A percentile compares a stretch with the other conserved stretches of the same genome.
These are phyloP conservation scores for Beauveria caledonica DNA, from an alignment of 2,329 filamentous ascomycete species.

Conservation along the genomic window DNA sequence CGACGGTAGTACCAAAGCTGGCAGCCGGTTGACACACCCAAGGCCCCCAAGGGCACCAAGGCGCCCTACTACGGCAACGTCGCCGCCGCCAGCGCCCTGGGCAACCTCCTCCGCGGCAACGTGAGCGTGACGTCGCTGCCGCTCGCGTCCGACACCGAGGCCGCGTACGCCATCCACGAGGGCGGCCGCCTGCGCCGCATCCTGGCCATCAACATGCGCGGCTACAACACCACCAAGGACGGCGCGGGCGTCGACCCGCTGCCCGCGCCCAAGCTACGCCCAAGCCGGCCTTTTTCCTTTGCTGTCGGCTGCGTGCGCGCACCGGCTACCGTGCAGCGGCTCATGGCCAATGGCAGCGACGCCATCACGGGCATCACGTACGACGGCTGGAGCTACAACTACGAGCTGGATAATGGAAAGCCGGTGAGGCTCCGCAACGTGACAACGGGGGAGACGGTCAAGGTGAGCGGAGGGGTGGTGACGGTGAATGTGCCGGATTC, in stretches of 20 bases:
- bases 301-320: constrained; percentile 23
- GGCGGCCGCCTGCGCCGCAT: constrained; percentile 35
- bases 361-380: constrained; percentile 53
- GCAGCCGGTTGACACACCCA: constrained; percentile 48
- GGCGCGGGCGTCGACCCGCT: constrained; percentile 23
- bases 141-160: constrained; percentile 31
- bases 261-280: constrained; percentile 23
- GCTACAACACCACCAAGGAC: constrained; percentile 50
- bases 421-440: constrained; percentile 48
- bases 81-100: constrained; percentile 48
- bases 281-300: constrained; percentile 27
- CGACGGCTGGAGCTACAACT: constrained; percentile 54
- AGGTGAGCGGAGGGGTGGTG: constrained; percentile 28
- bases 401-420: constrained; percentile 45
- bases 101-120: constrained; percentile 26
- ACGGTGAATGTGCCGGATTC: constrained; percentile 34
- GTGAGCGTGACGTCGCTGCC: constrained; percentile 42
- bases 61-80: constrained; percentile 57
- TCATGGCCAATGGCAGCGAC: constrained; percentile 55
- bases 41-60: constrained; percentile 47
- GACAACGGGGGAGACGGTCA: constrained; percentile 39
- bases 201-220: constrained; percentile 48
- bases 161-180: constrained; percentile 49
- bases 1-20: constrained; percentile 41
- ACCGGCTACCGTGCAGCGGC: constrained; percentile 34